A percentile compares a stretch with the other conserved stretches of the same genome.
Evolutionary conservation across 129 eudicot species (phyloP).

Genomic region (Chrysanthemum seticuspe): DNA sequence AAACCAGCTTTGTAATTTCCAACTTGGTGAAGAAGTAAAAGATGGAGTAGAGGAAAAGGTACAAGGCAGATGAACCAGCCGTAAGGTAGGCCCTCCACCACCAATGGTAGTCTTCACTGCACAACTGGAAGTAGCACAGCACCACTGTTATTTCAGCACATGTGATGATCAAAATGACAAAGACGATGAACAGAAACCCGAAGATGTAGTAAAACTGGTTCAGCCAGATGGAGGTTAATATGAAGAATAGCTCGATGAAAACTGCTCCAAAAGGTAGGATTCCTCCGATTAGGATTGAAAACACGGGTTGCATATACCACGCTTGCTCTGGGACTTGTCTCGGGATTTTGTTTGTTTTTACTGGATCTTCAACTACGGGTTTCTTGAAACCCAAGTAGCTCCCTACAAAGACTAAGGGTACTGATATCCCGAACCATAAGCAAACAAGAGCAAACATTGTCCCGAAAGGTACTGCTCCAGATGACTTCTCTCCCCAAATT

Average conservation of each 20-base stretch:
- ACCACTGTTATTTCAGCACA: constrained; percentile 87
- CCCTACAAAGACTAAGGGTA: constrained; percentile 87
- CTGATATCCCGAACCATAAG: constrained; percentile 93
- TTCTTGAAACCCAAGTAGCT: constrained; percentile 90
- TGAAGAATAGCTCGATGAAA: constrained; percentile 86
- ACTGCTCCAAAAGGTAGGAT: constrained; percentile 91
- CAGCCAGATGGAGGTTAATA: constrained; percentile 85
- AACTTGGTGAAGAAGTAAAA: constrained; percentile 82
- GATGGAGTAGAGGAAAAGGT: constrained; percentile 74
- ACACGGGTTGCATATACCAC: constrained; percentile 87
- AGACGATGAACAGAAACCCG: constrained; percentile 87
- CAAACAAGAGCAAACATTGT: constrained; percentile 89
- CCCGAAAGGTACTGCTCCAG: constrained; percentile 94
- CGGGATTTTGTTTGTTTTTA: constrained; percentile 83
- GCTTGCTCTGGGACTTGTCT: constrained; percentile 92
- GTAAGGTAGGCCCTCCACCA: constrained; percentile 95
- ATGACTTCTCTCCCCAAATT: constrained; percentile 91
- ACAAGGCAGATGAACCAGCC: constrained; percentile 78
- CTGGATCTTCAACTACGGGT: constrained; percentile 81
- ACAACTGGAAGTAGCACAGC: constrained; percentile 84
- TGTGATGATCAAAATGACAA: constrained; percentile 72
- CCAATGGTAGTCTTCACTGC: constrained; percentile 91
- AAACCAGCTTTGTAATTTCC: constrained; percentile 79
- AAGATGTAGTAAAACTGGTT: constrained; percentile 88
- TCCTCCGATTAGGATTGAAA: constrained; percentile 88